A percentile compares a stretch with the other conserved stretches of the same genome.
phyloP scores from a whole-genome alignment of 176 grass and related monocot genomes.

The Poa pratensis region DNA sequence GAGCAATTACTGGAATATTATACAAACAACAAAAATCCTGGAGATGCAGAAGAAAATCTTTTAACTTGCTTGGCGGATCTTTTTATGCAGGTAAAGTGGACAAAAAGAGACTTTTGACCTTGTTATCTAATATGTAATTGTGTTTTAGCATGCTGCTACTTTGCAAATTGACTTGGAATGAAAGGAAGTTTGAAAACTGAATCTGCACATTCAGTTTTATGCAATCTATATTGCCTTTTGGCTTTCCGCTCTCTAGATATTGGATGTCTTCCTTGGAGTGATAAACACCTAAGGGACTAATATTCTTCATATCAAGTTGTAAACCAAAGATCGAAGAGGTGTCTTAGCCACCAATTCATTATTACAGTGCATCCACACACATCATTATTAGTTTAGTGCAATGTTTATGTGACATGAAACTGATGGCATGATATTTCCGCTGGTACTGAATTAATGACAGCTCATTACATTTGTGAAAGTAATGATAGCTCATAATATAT shows the following conservation, averaged over 20 bases:
- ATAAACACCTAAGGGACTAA: slow-evolving; percentile 5
- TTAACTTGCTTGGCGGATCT: slow-evolving; percentile 96
- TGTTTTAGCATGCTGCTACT: slow-evolving; percentile 24
- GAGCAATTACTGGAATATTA: slow-evolving; percentile 90
- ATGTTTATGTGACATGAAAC: slow-evolving; percentile 32
- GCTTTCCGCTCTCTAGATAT: slow-evolving; percentile 25
- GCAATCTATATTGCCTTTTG: slow-evolving; percentile 31
- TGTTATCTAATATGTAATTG: neutral
- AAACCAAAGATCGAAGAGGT: neutral
- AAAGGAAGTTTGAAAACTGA: slow-evolving; percentile 16
- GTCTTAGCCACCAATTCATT: neutral
- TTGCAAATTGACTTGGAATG: slow-evolving; percentile 17
- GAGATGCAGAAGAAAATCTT: slow-evolving; percentile 85
- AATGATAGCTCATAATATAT: slow-evolving; percentile 41
- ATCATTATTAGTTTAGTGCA: slow-evolving; percentile 21
- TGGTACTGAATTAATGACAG: neutral
- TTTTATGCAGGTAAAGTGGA: slow-evolving; percentile 85
- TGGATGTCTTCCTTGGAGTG: neutral
- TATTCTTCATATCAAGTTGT: slow-evolving; percentile 2
- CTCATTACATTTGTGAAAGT: slow-evolving; percentile 50
- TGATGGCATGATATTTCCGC: neutral
- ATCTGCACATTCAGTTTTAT: neutral
- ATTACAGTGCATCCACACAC: slow-evolving; percentile 7
- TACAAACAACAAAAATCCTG: slow-evolving; percentile 66
- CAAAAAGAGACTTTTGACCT: neutral